Evolutionary conservation across 805 yeast species (phyloP), one percentile per base, ranked within the genome.

Genomic region (Komagataella phaffii): DNA sequence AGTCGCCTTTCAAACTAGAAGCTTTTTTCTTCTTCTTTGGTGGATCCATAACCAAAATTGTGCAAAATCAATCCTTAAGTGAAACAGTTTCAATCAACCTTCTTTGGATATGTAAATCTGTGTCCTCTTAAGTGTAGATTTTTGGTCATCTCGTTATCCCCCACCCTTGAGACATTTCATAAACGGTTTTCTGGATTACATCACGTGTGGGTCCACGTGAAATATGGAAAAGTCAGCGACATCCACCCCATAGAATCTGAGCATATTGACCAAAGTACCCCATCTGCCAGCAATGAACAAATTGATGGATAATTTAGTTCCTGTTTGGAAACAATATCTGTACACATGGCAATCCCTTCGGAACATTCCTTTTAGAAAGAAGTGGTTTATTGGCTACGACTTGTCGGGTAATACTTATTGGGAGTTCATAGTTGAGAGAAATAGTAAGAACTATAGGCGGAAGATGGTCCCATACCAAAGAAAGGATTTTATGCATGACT

Each of bases 321-420:
- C 84, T 1, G 62, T 71, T 4, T 70, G 75, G 69, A 77, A 72
- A 60, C 75, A 76, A 49, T 52, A 77, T 0, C 68, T 73, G 51
- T 75, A 77, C 64, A 69, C 70, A 57, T 86, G 82, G 79, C 76
- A 74, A 58, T 74, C 89, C 0, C 64, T 84, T 3, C 66, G 82
- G 47, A 75, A 70, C 47, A 72, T 86, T 3, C 95, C 95, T 0
- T 80, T 85, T 63, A 73, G 95, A 45, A 74, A 73, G 51, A 74
- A 72, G 61, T 86, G 81, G 69, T 85, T 86, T 58, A 72, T 81
- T 7, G 86, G 88, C 2, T 86, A 85, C 60, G 95, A 87, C 60
- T 70, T 88, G n/a, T 80, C 79, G 45, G 95, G 93, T 2, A 87
- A 87, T 63, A 80, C 91, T 1, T 87, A 83, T 67, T 87, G 95